Percentiles rank a stretch among this genome's conserved stretches.
These are phyloP conservation scores for Neurospora tetrasperma DNA, from an alignment of 495 filamentous ascomycete species.

Conservation along the genomic window DNA sequence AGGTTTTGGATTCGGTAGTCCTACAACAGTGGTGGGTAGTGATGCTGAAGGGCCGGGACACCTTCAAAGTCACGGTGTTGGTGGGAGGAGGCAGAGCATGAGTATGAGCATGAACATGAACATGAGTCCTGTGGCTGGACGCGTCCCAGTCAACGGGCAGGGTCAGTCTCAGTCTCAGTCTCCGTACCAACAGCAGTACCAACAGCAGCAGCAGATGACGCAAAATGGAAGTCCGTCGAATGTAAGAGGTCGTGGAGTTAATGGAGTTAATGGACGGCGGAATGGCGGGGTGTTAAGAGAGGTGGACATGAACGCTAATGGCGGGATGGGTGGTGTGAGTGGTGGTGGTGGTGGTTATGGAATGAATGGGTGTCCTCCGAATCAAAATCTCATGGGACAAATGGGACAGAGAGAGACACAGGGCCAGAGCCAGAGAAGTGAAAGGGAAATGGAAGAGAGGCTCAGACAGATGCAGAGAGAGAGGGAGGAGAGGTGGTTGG, in stretches of 20 bases:
- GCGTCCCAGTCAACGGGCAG: background rate
- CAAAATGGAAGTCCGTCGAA: background rate
- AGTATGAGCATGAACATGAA: background rate
- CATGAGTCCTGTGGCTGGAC: background rate
- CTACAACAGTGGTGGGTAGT: background rate
- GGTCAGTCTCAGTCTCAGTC: background rate
- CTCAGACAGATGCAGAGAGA: constrained; percentile 3
- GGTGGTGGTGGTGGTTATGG: background rate
- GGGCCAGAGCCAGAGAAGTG: background rate
- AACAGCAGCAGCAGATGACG: background rate
- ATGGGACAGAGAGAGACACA: background rate
- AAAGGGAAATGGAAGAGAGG: constrained; percentile 1
- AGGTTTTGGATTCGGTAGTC: background rate
- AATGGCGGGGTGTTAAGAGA: background rate
- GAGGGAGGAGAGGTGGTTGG: constrained; percentile 20
- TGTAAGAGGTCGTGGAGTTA: background rate
- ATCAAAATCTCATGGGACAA: background rate
- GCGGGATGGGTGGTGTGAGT: background rate
- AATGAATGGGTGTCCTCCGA: background rate
- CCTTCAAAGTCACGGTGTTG: background rate
- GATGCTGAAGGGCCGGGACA: background rate
- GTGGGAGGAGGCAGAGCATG: background rate
- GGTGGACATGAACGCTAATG: background rate
- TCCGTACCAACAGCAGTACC: background rate
- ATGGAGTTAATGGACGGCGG: too few species aligned